Conservation (phyloP, 2,329 filamentous ascomycete genomes). For the Colletotrichum gloeosporioides region DNA sequence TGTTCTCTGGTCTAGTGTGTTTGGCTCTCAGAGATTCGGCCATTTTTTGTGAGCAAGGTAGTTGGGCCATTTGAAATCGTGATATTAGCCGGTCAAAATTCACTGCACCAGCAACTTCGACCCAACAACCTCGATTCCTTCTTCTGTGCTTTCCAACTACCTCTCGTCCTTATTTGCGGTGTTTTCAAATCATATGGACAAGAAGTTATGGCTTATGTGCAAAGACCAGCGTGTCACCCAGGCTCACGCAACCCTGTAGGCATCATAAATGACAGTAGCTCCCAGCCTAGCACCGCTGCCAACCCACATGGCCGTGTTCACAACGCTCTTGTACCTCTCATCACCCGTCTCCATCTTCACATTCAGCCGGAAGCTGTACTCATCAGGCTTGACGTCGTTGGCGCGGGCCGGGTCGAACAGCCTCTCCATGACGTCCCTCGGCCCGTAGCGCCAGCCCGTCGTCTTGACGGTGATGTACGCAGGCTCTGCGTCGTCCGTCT, state of each 20-base stretch:
- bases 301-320: conserved; percentile 57
- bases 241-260: conserved; percentile 12
- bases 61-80: not conserved
- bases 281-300: conserved; percentile 49
- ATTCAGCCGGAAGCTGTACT: conserved; percentile 55
- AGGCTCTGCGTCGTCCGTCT: conserved; percentile 51
- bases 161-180: not conserved
- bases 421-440: conserved; percentile 46
- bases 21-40: not conserved
- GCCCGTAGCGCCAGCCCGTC: conserved; percentile 51
- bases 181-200: not conserved
- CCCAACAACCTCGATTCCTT: rapidly evolving
- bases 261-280: conserved; percentile 13
- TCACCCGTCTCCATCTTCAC: conserved; percentile 56
- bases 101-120: rapidly evolving
- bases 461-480: conserved; percentile 40
- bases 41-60: too few species aligned
- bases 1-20: rapidly evolving
- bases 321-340: conserved; percentile 51
- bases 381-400: conserved; percentile 44
- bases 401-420: conserved; percentile 41
- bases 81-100: not conserved
- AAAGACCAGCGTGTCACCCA: not conserved
- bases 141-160: rapidly evolving
- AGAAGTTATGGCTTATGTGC: not conserved